A percentile compares a stretch with the other conserved stretches of the same genome.
phyloP scores from a whole-genome alignment of 768 basidiomycete species.

The Rhizopogon vinicolor region DNA sequence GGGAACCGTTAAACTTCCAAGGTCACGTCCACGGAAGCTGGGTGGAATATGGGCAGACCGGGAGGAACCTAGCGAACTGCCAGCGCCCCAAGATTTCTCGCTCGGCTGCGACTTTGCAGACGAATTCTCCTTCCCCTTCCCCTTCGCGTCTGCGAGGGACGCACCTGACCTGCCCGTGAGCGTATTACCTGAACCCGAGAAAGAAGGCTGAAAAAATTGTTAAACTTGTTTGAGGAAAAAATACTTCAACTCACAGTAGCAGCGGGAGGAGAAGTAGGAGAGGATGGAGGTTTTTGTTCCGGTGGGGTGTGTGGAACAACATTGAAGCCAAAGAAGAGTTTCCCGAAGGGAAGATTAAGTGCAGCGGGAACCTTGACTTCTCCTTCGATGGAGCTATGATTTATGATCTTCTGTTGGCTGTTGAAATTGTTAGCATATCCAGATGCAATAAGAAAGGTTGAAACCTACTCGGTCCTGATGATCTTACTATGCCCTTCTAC shows the following conservation, averaged over 20 bases:
- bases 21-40: conserved; percentile 30
- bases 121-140: conserved; percentile 42
- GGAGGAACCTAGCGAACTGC: conserved; percentile 47
- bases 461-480: conserved; percentile 79
- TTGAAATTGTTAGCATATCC: conserved; percentile 11
- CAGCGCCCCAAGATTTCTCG: conserved; percentile 38
- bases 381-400: conserved; percentile 70
- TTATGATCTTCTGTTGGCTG: conserved; percentile 82
- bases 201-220: conserved; percentile 34
- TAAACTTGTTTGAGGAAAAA: not conserved
- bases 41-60: conserved; percentile 26
- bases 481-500: conserved; percentile 84
- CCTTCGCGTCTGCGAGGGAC: conserved; percentile 42
- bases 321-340: conserved; percentile 96
- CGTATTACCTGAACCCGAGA: conserved; percentile 64
- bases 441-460: not conserved
- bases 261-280: conserved; percentile 26
- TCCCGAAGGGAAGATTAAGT: conserved; percentile 85
- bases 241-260: conserved; percentile 21
- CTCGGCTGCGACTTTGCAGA: conserved; percentile 25
- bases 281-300: conserved; percentile 18
- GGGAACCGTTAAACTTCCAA: conserved; percentile 51
- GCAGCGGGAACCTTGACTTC: conserved; percentile 84
- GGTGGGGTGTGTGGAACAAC: conserved; percentile 64
- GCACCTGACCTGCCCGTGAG: conserved; percentile 50